A percentile compares a stretch with the other conserved stretches of the same genome.
phyloP scores from a whole-genome alignment of 176 grass and related monocot genomes.

The Carex myosuroides region DNA sequence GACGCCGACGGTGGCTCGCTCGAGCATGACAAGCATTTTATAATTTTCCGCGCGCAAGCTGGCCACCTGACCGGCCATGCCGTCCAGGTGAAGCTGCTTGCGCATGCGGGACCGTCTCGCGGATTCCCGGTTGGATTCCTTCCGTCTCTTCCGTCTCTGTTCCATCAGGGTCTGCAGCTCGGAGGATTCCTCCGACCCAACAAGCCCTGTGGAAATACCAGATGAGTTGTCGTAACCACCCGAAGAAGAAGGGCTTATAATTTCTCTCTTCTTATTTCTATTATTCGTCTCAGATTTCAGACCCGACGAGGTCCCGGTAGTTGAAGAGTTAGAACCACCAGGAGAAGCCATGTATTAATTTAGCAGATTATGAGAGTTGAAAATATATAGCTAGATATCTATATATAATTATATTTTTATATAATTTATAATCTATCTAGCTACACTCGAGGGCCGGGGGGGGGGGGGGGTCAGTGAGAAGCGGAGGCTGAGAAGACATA shows the following conservation, averaged over 20 bases:
- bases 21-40: constrained; percentile 30
- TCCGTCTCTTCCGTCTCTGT: constrained; percentile 44
- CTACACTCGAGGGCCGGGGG: not conserved
- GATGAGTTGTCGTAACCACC: constrained; percentile 3
- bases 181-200: constrained; percentile 2
- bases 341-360: constrained; percentile 19
- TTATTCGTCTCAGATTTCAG: not conserved
- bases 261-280: constrained; percentile 12
- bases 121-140: constrained; percentile 61
- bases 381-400: constrained; percentile 4
- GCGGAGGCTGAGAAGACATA: constrained; percentile 61
- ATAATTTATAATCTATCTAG: not conserved
- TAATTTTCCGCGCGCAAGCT: constrained; percentile 35
- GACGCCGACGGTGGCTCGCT: constrained; percentile 18
- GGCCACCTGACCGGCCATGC: constrained; percentile 29
- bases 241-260: not conserved
- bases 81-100: constrained; percentile 47
- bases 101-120: constrained; percentile 48
- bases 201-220: constrained; percentile 3
- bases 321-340: constrained; percentile 10
- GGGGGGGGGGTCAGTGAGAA: not conserved
- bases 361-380: not conserved
- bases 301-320: not conserved
- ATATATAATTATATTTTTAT: not conserved
- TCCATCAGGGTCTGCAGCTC: constrained; percentile 49